phyloP scores from a whole-genome alignment of 768 basidiomycete genomes.

The Boletus reticuloceps region DNA sequence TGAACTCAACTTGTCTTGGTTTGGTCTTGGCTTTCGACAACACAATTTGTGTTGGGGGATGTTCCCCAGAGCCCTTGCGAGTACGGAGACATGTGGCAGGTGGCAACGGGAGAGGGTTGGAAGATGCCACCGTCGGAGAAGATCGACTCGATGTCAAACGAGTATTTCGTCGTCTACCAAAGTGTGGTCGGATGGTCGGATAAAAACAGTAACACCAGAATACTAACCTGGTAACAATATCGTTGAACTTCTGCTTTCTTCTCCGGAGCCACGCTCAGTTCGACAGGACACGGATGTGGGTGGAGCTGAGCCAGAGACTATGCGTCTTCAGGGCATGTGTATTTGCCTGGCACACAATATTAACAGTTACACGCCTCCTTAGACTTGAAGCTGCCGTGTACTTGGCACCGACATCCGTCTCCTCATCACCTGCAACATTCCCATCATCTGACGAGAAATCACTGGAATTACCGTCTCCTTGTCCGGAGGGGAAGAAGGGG shows the following conservation, averaged over 20 bases:
- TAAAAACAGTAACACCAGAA: neutral
- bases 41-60: slow-evolving; percentile 33
- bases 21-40: slow-evolving; percentile 51
- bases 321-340: slow-evolving; percentile 49
- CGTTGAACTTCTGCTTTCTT: slow-evolving; percentile 17
- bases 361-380: slow-evolving; percentile 59
- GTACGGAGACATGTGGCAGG: slow-evolving; percentile 73
- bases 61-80: slow-evolving; percentile 49
- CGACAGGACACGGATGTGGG: slow-evolving; percentile 15
- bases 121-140: slow-evolving; percentile 47
- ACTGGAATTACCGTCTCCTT: slow-evolving; percentile 56
- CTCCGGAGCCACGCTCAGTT: slow-evolving; percentile 16
- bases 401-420: slow-evolving; percentile 40
- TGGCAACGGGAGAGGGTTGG: slow-evolving; percentile 50
- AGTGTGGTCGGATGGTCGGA: neutral
- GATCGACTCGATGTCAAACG: slow-evolving; percentile 46
- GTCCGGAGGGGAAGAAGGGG: slow-evolving; percentile 69
- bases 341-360: slow-evolving; percentile 46
- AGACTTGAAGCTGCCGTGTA: slow-evolving; percentile 35
- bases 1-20: slow-evolving; percentile 74
- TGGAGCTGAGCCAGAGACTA: slow-evolving; percentile 55
- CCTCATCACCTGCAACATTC: slow-evolving; percentile 69
- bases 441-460: slow-evolving; percentile 79
- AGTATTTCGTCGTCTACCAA: slow-evolving; percentile 38
- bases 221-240: slow-evolving; percentile 21